Conservation (phyloP, 106 monocot species). For the Allium fistulosum region DNA sequence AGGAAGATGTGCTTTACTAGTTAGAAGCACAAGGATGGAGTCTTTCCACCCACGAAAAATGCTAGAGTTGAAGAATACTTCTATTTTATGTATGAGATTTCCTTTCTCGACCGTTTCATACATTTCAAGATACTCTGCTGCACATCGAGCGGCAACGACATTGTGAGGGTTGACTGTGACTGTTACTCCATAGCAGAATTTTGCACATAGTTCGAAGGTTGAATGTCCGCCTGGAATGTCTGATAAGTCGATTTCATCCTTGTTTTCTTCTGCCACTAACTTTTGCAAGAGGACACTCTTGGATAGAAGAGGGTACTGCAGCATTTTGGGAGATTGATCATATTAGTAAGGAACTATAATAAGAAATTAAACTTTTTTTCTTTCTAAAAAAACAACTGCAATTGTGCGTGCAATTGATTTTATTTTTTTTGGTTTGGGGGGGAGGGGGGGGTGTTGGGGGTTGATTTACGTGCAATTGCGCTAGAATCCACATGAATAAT, state of each 20-base stretch:
- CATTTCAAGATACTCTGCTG: constrained; percentile 81
- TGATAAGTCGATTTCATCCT: constrained; percentile 48
- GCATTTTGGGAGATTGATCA: neutral
- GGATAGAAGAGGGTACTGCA: constrained; percentile 76
- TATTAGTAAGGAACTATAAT: neutral
- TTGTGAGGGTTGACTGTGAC: constrained; percentile 84
- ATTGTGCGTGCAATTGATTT: neutral
- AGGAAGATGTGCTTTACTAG: constrained; percentile 43
- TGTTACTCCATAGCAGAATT: constrained; percentile 85
- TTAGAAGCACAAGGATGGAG: constrained; percentile 64
- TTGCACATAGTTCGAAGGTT: constrained; percentile 85
- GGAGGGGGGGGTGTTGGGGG: neutral
- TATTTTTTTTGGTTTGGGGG: too few species aligned
- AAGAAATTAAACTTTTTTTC: neutral
- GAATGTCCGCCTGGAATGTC: constrained; percentile 79
- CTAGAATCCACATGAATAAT: neutral
- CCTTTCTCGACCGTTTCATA: constrained; percentile 67
- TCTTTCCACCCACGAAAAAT: constrained; percentile 81
- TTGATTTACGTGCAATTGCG: neutral
- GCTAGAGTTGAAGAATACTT: constrained; percentile 64
- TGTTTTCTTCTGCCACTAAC: constrained; percentile 25
- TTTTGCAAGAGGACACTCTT: constrained; percentile 54
- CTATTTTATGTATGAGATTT: constrained; percentile 82
- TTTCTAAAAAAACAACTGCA: neutral
- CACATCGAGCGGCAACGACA: constrained; percentile 66